Evolutionary conservation across 768 basidiomycete species (phyloP), one percentile per base, ranked within the genome.

Genomic region (Xerocomellus chrysenteron): DNA sequence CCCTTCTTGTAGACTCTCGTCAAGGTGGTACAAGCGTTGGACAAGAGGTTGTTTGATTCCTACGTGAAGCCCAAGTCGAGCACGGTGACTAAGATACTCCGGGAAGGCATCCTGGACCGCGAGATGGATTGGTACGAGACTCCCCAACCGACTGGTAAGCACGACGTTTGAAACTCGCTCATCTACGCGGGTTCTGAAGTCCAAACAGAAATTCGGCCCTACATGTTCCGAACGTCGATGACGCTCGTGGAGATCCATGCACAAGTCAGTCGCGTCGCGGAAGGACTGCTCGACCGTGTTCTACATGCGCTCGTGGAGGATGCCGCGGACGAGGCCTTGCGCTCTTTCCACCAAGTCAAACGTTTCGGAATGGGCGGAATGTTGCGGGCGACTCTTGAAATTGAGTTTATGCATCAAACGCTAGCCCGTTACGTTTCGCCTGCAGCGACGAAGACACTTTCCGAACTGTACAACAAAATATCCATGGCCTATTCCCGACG

Each of bases 401-500:
- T 98, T 62, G 97, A 98, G 75, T 98, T 98, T 77, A 87, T 98
- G 80, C 96, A 99, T 72, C 97, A 98, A 75, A 94, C 92, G 7
- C 78, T 99, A 41, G 85, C 87, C 32, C 87, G 90, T 62, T 95
- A 96, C 69, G 90, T 98, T 52, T 89, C 90, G 16, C 78, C 86
- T 2, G 67, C 80, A 8, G 92, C 96, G 14, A 89, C 90, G 36
- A 85, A 86, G 67, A 92, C 86, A 47, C 82, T 99, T 28, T 89
- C 92, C 32, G 90, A 96, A 55, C 80, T 98, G 50, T 99, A 98
- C 76, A 91, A 88, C 69, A 92, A 88, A 64, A 98, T 99, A 61
- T 96, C 94, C 13, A 86, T 93, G 72, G 89, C 93, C 17, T 98
- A 98, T 74, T 82, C 86, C 39, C 86, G 91, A 30, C 83, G 90